These are phyloP conservation scores for Aspergillus calidoustus DNA, from an alignment of 2,329 filamentous ascomycete genomes.

Conservation along the genomic window DNA sequence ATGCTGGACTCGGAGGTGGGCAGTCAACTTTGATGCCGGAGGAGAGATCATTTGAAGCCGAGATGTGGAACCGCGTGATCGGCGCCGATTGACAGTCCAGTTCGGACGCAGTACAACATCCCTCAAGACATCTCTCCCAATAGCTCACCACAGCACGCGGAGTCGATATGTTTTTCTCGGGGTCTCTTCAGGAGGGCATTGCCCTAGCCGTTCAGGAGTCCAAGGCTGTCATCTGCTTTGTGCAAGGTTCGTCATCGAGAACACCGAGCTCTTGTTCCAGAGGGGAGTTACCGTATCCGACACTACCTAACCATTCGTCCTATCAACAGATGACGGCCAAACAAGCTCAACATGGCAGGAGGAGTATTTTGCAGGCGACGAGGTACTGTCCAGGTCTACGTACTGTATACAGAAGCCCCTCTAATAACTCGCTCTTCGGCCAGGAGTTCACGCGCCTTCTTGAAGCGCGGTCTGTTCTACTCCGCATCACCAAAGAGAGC, in stretches of 20 bases:
- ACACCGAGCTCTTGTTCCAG: too few species aligned
- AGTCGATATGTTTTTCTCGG: slow-evolving; percentile 75
- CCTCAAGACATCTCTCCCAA: neutral
- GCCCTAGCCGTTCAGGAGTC: slow-evolving; percentile 71
- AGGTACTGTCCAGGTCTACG: slow-evolving; percentile 46
- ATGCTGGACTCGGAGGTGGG: neutral
- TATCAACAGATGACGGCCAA: slow-evolving; percentile 64
- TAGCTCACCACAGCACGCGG: neutral
- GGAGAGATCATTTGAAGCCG: slow-evolving; percentile 14
- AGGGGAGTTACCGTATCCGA: neutral
- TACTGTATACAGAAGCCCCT: neutral
- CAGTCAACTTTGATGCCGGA: slow-evolving; percentile 19
- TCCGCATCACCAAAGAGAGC: slow-evolving; percentile 73
- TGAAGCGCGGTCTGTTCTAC: slow-evolving; percentile 65
- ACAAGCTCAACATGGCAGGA: slow-evolving; percentile 75
- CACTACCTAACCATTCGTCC: slow-evolving; percentile 11
- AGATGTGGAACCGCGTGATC: slow-evolving; percentile 20
- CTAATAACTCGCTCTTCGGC: slow-evolving; percentile 8
- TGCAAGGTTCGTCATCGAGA: slow-evolving; percentile 64
- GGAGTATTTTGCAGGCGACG: slow-evolving; percentile 62
- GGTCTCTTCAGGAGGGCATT: slow-evolving; percentile 81
- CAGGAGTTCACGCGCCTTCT: slow-evolving; percentile 62
- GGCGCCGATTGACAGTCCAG: slow-evolving; percentile 16
- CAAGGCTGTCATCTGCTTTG: slow-evolving; percentile 84
- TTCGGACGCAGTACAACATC: neutral